Percentiles rank a stretch among this genome's conserved stretches.
These are phyloP conservation scores for Carex arenaria DNA, from an alignment of 202 grass and related monocot species.

Conservation along the genomic window DNA sequence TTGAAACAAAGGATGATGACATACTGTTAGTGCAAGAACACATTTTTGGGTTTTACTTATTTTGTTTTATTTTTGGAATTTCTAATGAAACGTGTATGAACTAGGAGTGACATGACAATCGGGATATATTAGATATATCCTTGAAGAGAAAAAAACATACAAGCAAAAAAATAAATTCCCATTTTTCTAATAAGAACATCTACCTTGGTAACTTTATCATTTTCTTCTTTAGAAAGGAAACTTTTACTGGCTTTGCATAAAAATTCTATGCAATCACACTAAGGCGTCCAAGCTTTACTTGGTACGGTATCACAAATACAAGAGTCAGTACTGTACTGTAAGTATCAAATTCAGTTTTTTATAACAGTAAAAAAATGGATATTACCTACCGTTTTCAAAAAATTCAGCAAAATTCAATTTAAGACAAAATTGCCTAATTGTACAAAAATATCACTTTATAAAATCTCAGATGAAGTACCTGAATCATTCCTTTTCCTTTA, in stretches of 20 bases:
- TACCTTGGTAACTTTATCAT: background rate
- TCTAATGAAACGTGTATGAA: background rate
- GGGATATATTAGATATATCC: background rate
- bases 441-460: background rate
- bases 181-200: background rate
- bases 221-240: background rate
- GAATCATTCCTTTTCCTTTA: slow-evolving; percentile 99
- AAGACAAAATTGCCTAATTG: background rate
- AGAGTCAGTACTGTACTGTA: background rate
- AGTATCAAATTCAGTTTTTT: background rate
- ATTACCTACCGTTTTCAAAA: background rate
- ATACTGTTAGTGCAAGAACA: background rate
- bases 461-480: slow-evolving; percentile 31
- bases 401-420: background rate
- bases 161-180: background rate
- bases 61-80: background rate
- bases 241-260: background rate
- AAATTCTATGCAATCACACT: background rate
- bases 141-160: background rate
- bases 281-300: background rate
- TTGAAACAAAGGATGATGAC: background rate
- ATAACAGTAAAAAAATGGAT: background rate
- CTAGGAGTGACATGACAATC: background rate
- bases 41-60: background rate
- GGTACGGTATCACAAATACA: background rate